Base-by-base conservation (phyloP, 345 rosid genomes). In the Gossypium mustelinum region DNA sequence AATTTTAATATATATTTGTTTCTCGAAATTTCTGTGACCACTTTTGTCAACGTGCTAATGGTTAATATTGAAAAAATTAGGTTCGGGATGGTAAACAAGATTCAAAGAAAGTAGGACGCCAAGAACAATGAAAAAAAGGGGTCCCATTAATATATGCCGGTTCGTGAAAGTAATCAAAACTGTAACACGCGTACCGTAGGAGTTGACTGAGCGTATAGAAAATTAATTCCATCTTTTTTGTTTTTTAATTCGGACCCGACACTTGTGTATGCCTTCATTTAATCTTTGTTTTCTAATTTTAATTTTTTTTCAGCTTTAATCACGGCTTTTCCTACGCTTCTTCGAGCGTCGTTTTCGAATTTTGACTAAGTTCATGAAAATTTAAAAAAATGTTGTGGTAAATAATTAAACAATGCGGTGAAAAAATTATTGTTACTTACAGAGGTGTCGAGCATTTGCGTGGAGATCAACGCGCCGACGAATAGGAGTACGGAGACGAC, bases 381-480 rank as follows among this genome's bases (percentile, higher is more conserved):
- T 4, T 34, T 7, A 34, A 34, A 34, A 34, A 34, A 34, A 34
- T 34, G 7, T 34, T 34, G 41, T 5, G 41, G 41, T 34, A 34
- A 34, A 34, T 34, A 34, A 66, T 52, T 25, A 13, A 29, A 27
- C 5, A 8, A 2, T 7, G 6, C 12, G 11, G 27, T 5, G 59
- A 11, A 14, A 27, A 3, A n/a, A 0, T 22, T 41, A 0, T 7
- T 27, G n/a, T 11, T 2, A 82, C 90, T 73, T 70, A 91, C 97
- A 62, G 84, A 48, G 75, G 89, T 81, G 70, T 86, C 82, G 58
- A 86, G 84, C 83, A 85, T 77, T 79, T 88, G 94, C 79, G 97
- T 84, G 86, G 89, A 73, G 52, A 86, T 41, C 29, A 87, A 86
- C 68, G 89, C 93, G 86, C 93, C 88, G 92, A 84, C 77, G 74